phyloP scores from a whole-genome alignment of 2,329 filamentous ascomycete species.

The Metarhizium sp. region DNA sequence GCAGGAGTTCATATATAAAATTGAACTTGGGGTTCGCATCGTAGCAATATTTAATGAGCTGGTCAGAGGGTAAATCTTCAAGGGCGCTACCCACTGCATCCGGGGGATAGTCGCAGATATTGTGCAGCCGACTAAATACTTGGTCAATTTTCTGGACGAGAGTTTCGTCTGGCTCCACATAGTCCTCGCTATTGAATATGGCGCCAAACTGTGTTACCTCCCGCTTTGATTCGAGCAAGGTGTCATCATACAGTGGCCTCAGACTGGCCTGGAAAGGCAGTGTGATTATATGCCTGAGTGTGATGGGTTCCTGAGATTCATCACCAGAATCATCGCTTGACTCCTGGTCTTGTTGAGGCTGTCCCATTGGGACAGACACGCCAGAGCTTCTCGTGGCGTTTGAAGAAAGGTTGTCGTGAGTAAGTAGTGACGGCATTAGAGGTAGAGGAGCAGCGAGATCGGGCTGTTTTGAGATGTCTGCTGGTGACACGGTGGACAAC shows the following conservation, averaged over 20 bases:
- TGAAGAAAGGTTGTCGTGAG: conserved; percentile 11
- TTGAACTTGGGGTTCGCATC: conserved; percentile 51
- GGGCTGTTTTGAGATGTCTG: conserved; percentile 24
- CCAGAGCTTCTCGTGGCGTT: conserved; percentile 13
- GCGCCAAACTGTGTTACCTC: conserved; percentile 36
- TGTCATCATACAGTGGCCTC: conserved; percentile 42
- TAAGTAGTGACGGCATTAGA: conserved; percentile 12
- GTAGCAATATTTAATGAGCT: conserved; percentile 42
- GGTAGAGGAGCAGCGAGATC: conserved; percentile 14
- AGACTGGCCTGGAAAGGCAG: conserved; percentile 46
- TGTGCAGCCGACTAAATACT: conserved; percentile 40
- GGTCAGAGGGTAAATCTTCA: conserved; percentile 26
- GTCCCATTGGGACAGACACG: conserved; percentile 17
- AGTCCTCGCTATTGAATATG: conserved; percentile 30
- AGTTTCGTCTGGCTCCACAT: conserved; percentile 26
- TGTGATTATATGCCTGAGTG: conserved; percentile 40
- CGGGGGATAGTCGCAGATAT: conserved; percentile 49
- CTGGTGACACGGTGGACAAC: conserved; percentile 27
- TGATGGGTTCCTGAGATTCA: conserved; percentile 4
- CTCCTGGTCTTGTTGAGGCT: conserved; percentile 13
- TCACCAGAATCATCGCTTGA: conserved; percentile 13
- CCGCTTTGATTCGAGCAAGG: conserved; percentile 32
- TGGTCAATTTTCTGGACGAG: conserved; percentile 38
- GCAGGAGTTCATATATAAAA: conserved; percentile 48
- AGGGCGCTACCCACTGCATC: conserved; percentile 36